Evolutionary conservation across 257 asterid genomes (phyloP).

Genomic region (Lithospermum erythrorhizon): DNA sequence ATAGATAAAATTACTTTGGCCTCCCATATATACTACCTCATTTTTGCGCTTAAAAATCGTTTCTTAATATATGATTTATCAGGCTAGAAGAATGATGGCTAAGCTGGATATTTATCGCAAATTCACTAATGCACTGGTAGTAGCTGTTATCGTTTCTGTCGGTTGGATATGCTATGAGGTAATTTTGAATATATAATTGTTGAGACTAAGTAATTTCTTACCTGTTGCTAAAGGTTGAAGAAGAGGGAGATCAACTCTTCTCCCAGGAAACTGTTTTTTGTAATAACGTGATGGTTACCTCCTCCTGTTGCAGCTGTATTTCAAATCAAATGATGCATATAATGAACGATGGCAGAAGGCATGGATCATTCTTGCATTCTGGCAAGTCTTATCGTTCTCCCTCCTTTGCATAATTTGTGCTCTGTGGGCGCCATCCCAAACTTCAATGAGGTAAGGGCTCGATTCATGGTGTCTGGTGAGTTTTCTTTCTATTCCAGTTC

Average conservation of each 20-base stretch:
- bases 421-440: conserved; percentile 97
- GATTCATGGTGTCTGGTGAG: conserved; percentile 3
- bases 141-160: conserved; percentile 76
- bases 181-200: conserved; percentile 9
- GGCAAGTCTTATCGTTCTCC: conserved; percentile 90
- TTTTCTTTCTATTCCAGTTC: not conserved
- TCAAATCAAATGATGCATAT: conserved; percentile 77
- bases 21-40: too few species aligned
- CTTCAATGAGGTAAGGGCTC: conserved; percentile 65
- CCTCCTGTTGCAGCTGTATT: conserved; percentile 71
- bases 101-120: conserved; percentile 78
- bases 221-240: too few species aligned
- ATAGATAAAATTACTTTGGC: too few species aligned
- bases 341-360: conserved; percentile 94
- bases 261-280: conserved; percentile 4
- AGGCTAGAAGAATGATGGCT: conserved; percentile 78
- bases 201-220: too few species aligned
- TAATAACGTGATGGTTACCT: conserved; percentile 11
- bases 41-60: not conserved
- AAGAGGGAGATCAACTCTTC: not conserved
- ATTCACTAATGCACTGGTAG: conserved; percentile 83
- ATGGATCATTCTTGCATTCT: conserved; percentile 94
- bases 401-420: conserved; percentile 82
- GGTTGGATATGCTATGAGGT: conserved; percentile 97
- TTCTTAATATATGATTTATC: conserved; percentile 11